Evolutionary conservation across 1,139 yeast species (phyloP).

Genomic region (Saccharomyces hybrid): DNA sequence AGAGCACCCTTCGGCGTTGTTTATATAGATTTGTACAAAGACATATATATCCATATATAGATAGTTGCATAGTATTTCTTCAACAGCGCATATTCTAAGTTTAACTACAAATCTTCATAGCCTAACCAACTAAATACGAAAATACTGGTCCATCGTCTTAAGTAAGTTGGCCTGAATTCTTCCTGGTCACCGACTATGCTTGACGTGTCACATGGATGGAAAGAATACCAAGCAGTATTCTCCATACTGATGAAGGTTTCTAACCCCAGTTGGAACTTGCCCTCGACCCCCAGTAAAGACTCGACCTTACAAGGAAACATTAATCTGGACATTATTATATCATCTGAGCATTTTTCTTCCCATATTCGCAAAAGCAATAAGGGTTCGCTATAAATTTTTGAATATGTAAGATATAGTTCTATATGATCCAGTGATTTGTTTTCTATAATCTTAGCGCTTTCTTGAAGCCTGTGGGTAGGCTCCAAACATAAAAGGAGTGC

Average conservation of each 20-base stretch:
- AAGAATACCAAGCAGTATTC: conserved; percentile 19
- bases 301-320: conserved; percentile 7
- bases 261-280: conserved; percentile 8
- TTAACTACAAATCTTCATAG: background rate
- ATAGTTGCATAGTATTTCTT: background rate
- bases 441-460: background rate
- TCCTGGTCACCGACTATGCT: conserved; percentile 18
- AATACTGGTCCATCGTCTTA: conserved; percentile 23
- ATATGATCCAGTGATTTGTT: conserved; percentile 5
- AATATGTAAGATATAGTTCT: conserved; percentile 13
- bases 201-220: conserved; percentile 27
- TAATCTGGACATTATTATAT: background rate
- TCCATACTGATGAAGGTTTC: conserved; percentile 4
- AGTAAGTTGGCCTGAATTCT: conserved; percentile 8
- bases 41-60: background rate
- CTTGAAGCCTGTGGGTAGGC: background rate
- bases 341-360: conserved; percentile 5
- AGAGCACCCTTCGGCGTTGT: background rate
- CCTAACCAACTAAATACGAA: conserved; percentile 28
- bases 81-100: background rate
- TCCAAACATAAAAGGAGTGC: background rate
- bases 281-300: conserved; percentile 2
- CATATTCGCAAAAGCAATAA: conserved; percentile 16
- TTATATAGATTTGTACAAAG: background rate
- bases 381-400: conserved; percentile 19